Percentiles rank a stretch among this genome's conserved stretches.
phyloP scores from a whole-genome alignment of 208 protist species.

The Acanthamoeba sp. region DNA sequence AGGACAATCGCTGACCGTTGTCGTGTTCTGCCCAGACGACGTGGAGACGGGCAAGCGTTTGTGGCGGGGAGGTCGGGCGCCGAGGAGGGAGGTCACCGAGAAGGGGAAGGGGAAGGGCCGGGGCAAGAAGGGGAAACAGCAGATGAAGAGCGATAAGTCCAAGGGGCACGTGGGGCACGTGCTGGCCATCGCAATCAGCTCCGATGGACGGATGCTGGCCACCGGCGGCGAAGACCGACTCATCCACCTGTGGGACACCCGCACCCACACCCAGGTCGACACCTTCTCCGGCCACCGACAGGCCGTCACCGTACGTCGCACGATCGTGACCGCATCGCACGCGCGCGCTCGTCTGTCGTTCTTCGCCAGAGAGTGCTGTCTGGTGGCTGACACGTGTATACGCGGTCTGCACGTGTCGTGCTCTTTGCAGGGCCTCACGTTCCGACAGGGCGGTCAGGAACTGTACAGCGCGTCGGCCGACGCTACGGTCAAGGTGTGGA shows the following conservation, averaged over 20 bases:
- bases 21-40: slow-evolving; percentile 2
- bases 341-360: too few relatives aligned
- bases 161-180: slow-evolving; percentile 77
- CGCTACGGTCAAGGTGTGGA: slow-evolving; percentile 82
- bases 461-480: slow-evolving; percentile 77
- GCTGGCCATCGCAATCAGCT: slow-evolving; percentile 74
- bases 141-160: slow-evolving; percentile 19
- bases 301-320: slow-evolving; percentile 49
- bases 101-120: background rate
- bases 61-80: slow-evolving; percentile 2
- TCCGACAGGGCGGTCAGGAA: slow-evolving; percentile 75
- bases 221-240: slow-evolving; percentile 62
- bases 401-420: background rate
- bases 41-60: slow-evolving; percentile 52
- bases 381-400: too few relatives aligned
- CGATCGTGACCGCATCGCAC: background rate
- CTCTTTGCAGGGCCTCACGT: slow-evolving; percentile 60
- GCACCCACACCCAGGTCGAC: slow-evolving; percentile 64
- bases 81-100: background rate
- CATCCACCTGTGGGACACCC: slow-evolving; percentile 76
- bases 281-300: slow-evolving; percentile 74
- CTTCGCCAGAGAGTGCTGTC: too few relatives aligned
- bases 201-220: slow-evolving; percentile 78
- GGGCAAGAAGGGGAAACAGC: background rate
- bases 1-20: too few relatives aligned